Conservation (phyloP, 495 filamentous ascomycete genomes). For the Talaromyces proteolyticus region DNA sequence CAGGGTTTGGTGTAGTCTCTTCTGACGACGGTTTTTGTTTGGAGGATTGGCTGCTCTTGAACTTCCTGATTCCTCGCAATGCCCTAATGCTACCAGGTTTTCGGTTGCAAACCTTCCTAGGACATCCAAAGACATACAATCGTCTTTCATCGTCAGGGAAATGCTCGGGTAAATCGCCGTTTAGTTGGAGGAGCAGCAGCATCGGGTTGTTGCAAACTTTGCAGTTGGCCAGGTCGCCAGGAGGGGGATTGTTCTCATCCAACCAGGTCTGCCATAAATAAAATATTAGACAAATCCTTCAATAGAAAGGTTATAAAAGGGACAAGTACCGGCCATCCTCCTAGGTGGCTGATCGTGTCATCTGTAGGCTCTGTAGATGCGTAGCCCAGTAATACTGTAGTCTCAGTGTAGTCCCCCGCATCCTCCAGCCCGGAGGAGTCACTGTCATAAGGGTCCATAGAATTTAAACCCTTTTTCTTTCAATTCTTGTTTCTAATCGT, state of each 20-base stretch:
- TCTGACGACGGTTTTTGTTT: too few relatives aligned
- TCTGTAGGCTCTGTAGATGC: conserved; percentile 75
- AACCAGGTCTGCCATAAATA: conserved; percentile 65
- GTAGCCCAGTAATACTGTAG: conserved; percentile 86
- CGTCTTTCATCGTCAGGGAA: conserved; percentile 83
- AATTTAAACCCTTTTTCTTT: too few relatives aligned
- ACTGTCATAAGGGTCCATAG: conserved; percentile 80
- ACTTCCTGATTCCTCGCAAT: conserved; percentile 54
- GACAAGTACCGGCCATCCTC: conserved; percentile 72
- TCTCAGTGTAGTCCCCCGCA: conserved; percentile 67
- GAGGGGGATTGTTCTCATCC: conserved; percentile 60
- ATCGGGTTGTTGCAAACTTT: conserved; percentile 82
- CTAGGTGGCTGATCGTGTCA: conserved; percentile 83
- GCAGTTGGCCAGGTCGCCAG: conserved; percentile 76
- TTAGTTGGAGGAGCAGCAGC: conserved; percentile 80
- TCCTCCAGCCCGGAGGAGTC: conserved; percentile 62
- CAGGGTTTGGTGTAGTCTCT: conserved; percentile 19
- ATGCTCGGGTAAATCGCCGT: conserved; percentile 80
- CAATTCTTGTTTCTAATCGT: not conserved
- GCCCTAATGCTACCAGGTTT: conserved; percentile 76
- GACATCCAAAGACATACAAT: conserved; percentile 79
- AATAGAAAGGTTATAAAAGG: conserved; percentile 1
- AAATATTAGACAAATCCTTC: not conserved
- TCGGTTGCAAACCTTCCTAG: conserved; percentile 70
- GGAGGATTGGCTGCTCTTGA: too few relatives aligned